These are phyloP conservation scores for Silene conica DNA, from an alignment of 148 eudicot species.

Conservation along the genomic window DNA sequence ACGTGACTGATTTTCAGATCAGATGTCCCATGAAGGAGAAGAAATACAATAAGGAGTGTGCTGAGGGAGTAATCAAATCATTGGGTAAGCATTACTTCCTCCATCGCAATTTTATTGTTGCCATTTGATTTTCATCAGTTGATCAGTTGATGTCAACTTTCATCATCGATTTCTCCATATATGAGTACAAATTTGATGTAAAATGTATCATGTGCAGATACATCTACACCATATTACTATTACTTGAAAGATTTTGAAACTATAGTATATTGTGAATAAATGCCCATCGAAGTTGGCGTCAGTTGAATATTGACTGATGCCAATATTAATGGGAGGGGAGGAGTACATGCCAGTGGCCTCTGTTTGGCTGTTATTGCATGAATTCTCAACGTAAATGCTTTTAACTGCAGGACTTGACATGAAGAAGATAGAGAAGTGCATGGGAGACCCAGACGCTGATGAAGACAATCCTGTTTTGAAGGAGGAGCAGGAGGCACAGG, in stretches of 20 bases:
- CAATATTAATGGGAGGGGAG: too few species aligned
- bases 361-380: background rate
- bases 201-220: background rate
- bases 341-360: too few species aligned
- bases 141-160: too few species aligned
- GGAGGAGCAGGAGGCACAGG: conserved; percentile 94
- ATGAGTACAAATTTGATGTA: too few species aligned
- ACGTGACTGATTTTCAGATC: conserved; percentile 86
- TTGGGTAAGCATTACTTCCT: conserved; percentile 39
- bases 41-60: conserved; percentile 83
- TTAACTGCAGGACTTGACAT: conserved; percentile 58
- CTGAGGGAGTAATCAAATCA: conserved; percentile 63
- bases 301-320: too few species aligned
- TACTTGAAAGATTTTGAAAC: too few species aligned
- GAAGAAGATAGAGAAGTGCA: conserved; percentile 74
- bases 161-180: too few species aligned
- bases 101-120: background rate
- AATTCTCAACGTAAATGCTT: conserved; percentile 12
- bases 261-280: too few species aligned
- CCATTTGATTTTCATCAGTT: background rate
- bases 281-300: too few species aligned
- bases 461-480: conserved; percentile 73
- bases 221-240: too few species aligned
- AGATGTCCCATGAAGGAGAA: conserved; percentile 95
- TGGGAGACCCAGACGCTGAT: conserved; percentile 89